Evolutionary conservation across 2,329 filamentous ascomycete species (phyloP), one percentile per base, ranked within the genome.

Genomic region (Zalaria obscura): DNA sequence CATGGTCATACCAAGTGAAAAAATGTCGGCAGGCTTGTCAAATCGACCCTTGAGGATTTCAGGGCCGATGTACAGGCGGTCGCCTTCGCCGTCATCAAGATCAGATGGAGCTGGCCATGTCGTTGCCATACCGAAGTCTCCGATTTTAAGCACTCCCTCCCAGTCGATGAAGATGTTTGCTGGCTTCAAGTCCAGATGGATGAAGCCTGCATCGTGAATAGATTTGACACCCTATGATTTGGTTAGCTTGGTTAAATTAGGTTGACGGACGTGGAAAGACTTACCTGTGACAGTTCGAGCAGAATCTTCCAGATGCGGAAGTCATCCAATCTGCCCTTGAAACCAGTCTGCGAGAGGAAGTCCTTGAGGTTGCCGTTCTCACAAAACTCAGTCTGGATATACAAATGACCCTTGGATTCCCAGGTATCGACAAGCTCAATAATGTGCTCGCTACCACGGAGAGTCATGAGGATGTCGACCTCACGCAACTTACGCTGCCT

Each of bases 241-340:
- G 38, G 47, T 65, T 50, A 58, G 54, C 46, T 41, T 56, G 46
- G 56, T 47, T 38, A 3, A 41, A 8, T 41, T 32, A 39, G 25
- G 11, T n/a, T 33, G 25, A 34, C 11, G 25, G n/a, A 11, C 8
- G 5, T 18, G 10, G 6, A 27, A 18, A 45, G 36, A 69, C 81
- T 64, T 75, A 91, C 86, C 69, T 82, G 67, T 53, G 80, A 75
- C 45, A 94, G 64, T 60, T 98, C 91, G 35, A 94, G 74, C 52
- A 96, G 67, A 44, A 96, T 89, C 67, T 98, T 98, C 86, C 91
- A 98, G 60, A 96, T 95, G 47, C 91, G 77, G 64, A 98, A 98
- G 59, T 96, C 91, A 61, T 98, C 91, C 49, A 98, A 66, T 51
- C 89, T 76, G 37, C 86, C 88, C 57, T 83, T 86, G 46, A 80